Base-by-base conservation (phyloP, 73 alveolate genomes). In the Paramecium bursaria region DNA sequence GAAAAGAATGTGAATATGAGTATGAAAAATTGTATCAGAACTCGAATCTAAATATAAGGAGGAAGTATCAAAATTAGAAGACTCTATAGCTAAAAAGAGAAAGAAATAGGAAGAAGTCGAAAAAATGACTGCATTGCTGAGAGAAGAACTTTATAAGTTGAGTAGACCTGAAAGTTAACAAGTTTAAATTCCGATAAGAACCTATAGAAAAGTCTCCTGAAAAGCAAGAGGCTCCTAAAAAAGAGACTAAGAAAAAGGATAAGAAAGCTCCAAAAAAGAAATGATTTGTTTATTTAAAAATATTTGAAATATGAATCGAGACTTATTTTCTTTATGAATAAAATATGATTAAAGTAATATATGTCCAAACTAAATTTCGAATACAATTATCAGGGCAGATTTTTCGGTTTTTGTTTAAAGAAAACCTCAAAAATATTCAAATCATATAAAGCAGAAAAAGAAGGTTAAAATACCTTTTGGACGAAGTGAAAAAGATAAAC, bases 21-120 rank as follows among this genome's bases (percentile, higher is more conserved):
- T 55, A 33, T 53, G 89, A 79, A 54, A 53, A 44, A 46, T 23
- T 79, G 46, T 22, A 52, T 29, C 29, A 54, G 23, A 82, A 79
- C 17, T n/a, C 54, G 89, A 79, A 27, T 27, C 19, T 19, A 73
- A 79, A 48, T 79, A 39, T 55, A 79, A 79, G 27, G 89, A 79
- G 11, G 75, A 79, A 53, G 10, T 48, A 22, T 19, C 30, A n/a
- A 79, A 54, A 30, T 79, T 79, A 47, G 89, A 79, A 79, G 76
- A 79, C 22, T 57, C 55, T 39, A 42, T 79, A 21, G 51, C 52
- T 35, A 73, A 79, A 3, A 25, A 79, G 57, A 79, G 54, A 25
- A 6, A 17, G 0, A 79, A 79, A 22, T 47, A 50, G 22, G 89
- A 79, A 17, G 89, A 79, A 14, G 35, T 53, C 17, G 85, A 52